These are phyloP conservation scores for Fusarium sp. DNA, from an alignment of 2,329 filamentous ascomycete genomes.

Conservation along the genomic window DNA sequence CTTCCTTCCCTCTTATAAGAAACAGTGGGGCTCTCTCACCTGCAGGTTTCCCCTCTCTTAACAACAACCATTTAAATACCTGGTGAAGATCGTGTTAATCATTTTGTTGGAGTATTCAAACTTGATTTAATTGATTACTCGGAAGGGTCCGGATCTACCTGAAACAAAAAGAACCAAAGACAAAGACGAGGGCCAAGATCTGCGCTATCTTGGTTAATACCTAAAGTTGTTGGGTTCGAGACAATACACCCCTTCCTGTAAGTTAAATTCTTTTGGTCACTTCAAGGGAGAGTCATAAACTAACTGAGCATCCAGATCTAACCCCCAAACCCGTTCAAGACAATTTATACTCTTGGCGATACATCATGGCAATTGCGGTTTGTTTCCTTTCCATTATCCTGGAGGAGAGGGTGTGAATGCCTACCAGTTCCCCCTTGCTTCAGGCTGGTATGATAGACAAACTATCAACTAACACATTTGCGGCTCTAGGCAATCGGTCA, in stretches of 20 bases:
- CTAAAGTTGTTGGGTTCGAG: background rate
- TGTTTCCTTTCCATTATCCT: slow-evolving; percentile 10
- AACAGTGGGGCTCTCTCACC: slow-evolving; percentile 42
- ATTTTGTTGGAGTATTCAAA: slow-evolving; percentile 5
- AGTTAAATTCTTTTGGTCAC: slow-evolving; percentile 2
- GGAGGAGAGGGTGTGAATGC: background rate
- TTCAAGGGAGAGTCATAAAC: slow-evolving; percentile 19
- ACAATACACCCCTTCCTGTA: slow-evolving; percentile 3
- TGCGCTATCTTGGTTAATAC: background rate
- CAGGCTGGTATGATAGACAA: slow-evolving; percentile 13
- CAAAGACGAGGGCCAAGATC: background rate
- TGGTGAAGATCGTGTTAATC: background rate
- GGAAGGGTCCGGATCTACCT: background rate
- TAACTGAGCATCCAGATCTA: slow-evolving; percentile 5
- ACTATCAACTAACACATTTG: slow-evolving; percentile 15
- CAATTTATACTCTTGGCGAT: slow-evolving; percentile 9
- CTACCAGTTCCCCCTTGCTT: slow-evolving; percentile 25
- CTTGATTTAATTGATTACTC: background rate
- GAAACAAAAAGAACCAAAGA: background rate
- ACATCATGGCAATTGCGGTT: slow-evolving; percentile 45
- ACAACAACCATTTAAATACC: background rate
- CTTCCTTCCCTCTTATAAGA: slow-evolving; percentile 17
- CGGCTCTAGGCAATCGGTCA: slow-evolving; percentile 80
- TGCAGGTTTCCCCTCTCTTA: slow-evolving; percentile 35
- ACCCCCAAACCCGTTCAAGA: slow-evolving; percentile 10